Base-by-base conservation (phyloP, 495 filamentous ascomycete genomes). In the Cercophora scortea region DNA sequence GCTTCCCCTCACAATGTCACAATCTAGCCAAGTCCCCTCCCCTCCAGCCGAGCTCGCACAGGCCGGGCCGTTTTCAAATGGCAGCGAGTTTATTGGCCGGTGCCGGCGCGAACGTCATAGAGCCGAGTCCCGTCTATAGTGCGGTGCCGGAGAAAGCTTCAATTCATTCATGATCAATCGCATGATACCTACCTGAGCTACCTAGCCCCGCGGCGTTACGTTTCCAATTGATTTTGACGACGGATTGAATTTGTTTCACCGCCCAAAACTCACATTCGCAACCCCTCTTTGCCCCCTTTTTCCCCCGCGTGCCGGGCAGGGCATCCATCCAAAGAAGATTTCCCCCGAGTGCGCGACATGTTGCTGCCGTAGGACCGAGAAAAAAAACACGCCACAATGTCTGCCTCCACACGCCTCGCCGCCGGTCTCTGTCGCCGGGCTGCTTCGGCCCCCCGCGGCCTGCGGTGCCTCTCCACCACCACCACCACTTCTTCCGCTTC, bases 351-450 rank as follows among this genome's bases (percentile, higher is more conserved):
- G 25, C 25, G 25, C 25, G 25, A 25, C 25, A 25, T 25, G 25
- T 25, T 25, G 25, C 25, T 5, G 25, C 25, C 25, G 25, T 25
- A 25, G 25, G 5, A 2, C 25, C 2, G 25, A 25, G 5, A 25
- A 25, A 5, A 25, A 25, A 25, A 25, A 25, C 2, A 17, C 6
- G 5, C 15, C 5, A 56, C 50, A 34, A 63, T 66, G 64, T 61
- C 63, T 16, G 46, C 55, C 41, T 60, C 61, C 41, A 53, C 57
- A 45, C 58, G 65, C 32, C 57, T 68, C 53, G 57, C 65, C 33
- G 48, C 58, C 33, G 15, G 56, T 51, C 60, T 66, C 52, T 65
- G 61, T 45, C 62, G 64, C 40, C 53, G 56, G 48, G 64, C 56
- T 13, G 46, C 51, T 15, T 41, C 62, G 25, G 25, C 54, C 19